Base-by-base conservation (phyloP, 2,329 filamentous ascomycete genomes). In the Huntiella moniliformis region DNA sequence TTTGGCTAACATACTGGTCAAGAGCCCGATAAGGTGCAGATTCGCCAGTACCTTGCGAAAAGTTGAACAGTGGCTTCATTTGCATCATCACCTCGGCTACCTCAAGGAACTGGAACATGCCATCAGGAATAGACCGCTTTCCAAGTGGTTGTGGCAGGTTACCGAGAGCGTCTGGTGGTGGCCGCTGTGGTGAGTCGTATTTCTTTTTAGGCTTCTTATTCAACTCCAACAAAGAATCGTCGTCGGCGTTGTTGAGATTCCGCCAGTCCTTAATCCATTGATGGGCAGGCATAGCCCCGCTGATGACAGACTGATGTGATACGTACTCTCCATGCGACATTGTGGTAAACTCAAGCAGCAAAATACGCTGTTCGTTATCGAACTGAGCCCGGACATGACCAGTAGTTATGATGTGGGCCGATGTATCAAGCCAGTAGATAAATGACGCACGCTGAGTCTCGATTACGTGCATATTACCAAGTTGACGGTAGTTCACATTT, bases 381-480 rank as follows among this genome's bases (percentile, higher is more conserved):
- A 94, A 93, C 51, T 84, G 75, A 1, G 80, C 86, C 42, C 78
- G 77, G 18, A 96, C 64, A 4, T 70, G 76, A 38, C 88, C 88
- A n/a, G 68, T 74, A 7, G 81, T 78, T 42, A 92, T 76, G 35
- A 92, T 82, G 58, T 91, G 85, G 50, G 80, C 82, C 44, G 79
- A 81, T 51, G 81, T 84, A 44, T 82, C 75, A 56, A 88, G 95
- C 74, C 83, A 92, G 58, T 94, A 92, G 4, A 91, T 79, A 48
- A 96, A 74, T 55, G 77, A 91, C 18, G 85, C 77, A 55, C 77
- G 82, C 17, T 66, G 65, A 56, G 83, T 85, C 54, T 84, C 80
- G 16, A 95, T 79, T 53, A 78, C 78, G 55, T 82, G 77, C 39
- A 74, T 75, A 1, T 64, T 67, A 2, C 67, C 22, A 18, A 32